These are phyloP conservation scores for Phytophthora fragariae DNA, from an alignment of 352 stramenopile species.

Conservation along the genomic window DNA sequence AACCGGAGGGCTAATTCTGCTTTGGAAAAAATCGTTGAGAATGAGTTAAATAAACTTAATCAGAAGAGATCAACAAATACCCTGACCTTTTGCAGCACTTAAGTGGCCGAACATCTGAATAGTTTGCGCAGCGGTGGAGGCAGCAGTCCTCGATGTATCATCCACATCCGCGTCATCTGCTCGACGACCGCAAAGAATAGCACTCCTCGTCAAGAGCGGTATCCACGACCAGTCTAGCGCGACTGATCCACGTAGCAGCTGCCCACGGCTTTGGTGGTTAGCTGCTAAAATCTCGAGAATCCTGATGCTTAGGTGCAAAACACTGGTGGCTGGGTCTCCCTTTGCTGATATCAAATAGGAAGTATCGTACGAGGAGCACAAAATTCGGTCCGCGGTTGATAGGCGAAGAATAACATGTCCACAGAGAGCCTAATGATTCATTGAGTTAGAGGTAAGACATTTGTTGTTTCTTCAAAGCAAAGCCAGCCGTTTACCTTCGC, in stretches of 20 bases:
- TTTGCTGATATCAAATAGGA: conserved; percentile 12
- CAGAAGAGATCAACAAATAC: not conserved
- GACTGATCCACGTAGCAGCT: conserved; percentile 19
- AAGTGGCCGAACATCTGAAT: conserved; percentile 29
- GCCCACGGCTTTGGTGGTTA: conserved; percentile 23
- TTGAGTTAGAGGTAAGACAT: not conserved
- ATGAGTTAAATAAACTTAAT: not conserved
- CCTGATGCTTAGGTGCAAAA: conserved; percentile 8
- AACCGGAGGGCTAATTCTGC: conserved; percentile 27
- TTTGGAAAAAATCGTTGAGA: not conserved
- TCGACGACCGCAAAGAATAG: not conserved
- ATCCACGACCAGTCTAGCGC: conserved; percentile 32
- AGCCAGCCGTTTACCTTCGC: conserved; percentile 18
- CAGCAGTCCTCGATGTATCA: not conserved
- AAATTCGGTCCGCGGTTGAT: conserved; percentile 7
- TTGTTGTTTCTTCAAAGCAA: not conserved
- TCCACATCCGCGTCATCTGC: not conserved
- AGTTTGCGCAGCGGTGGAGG: not conserved
- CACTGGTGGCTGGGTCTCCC: not conserved
- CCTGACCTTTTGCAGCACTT: conserved; percentile 28
- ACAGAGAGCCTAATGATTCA: conserved; percentile 16
- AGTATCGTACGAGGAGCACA: conserved; percentile 15
- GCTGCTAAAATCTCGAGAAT: conserved; percentile 19
- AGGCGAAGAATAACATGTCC: conserved; percentile 32
- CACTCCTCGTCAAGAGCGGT: not conserved